Conservation (phyloP, 345 rosid species). For the Populus alba region DNA sequence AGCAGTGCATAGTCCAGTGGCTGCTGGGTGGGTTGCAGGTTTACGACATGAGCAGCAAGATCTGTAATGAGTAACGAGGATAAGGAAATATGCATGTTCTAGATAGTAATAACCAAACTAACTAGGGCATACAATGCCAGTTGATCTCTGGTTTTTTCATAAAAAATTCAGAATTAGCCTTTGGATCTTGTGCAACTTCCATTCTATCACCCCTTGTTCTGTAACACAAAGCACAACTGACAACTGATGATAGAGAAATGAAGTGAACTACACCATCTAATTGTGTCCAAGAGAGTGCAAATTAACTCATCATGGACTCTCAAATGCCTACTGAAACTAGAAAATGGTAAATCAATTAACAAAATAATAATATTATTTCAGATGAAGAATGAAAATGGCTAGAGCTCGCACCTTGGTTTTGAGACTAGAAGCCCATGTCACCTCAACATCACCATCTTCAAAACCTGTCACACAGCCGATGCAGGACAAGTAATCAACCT, state of each 20-base stretch:
- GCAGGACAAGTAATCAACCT: slow-evolving; percentile 44
- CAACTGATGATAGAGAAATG: too few species aligned
- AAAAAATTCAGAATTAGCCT: not conserved
- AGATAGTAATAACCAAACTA: not conserved
- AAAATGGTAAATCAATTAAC: not conserved
- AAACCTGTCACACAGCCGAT: slow-evolving; percentile 75
- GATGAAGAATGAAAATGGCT: slow-evolving; percentile 8
- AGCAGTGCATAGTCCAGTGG: not conserved
- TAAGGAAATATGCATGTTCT: not conserved
- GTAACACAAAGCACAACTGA: not conserved
- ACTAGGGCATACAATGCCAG: not conserved
- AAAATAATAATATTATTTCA: not conserved
- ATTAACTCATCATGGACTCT: slow-evolving; percentile 1
- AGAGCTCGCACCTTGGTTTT: slow-evolving; percentile 52
- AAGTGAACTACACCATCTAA: not conserved
- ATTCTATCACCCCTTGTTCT: not conserved
- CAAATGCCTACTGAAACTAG: not conserved
- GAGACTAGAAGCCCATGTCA: slow-evolving; percentile 76
- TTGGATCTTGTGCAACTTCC: not conserved
- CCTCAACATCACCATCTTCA: slow-evolving; percentile 65
- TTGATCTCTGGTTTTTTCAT: not conserved
- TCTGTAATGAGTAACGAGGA: not conserved
- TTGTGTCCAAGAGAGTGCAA: not conserved
- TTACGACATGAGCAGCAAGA: not conserved
- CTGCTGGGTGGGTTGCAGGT: not conserved